Conservation (phyloP, 306 rosid species). For the Betula pendula region DNA sequence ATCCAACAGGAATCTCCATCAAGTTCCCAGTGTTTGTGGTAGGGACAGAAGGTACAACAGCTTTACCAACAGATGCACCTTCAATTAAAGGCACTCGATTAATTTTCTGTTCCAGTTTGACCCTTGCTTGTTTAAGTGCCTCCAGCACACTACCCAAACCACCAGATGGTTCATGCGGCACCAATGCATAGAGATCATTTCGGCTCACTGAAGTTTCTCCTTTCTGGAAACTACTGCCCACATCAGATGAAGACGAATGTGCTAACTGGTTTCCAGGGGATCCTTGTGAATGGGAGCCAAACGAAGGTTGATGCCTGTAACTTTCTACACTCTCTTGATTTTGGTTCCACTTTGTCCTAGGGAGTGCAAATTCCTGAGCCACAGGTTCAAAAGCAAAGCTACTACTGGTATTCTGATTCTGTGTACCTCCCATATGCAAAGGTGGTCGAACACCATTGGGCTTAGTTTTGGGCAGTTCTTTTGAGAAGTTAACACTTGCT, state of each 20-base stretch:
- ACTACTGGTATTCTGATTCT: slow-evolving; percentile 31
- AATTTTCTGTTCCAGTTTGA: slow-evolving; percentile 61
- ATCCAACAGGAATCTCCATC: slow-evolving; percentile 55
- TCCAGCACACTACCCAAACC: slow-evolving; percentile 61
- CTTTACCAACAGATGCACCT: slow-evolving; percentile 28
- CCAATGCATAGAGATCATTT: slow-evolving; percentile 62
- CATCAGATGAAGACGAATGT: slow-evolving; percentile 33
- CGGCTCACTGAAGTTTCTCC: slow-evolving; percentile 39
- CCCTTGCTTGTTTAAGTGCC: slow-evolving; percentile 78
- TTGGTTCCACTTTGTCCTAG: slow-evolving; percentile 39
- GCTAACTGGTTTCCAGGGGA: slow-evolving; percentile 29
- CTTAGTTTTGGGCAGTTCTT: slow-evolving; percentile 39
- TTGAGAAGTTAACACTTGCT: slow-evolving; percentile 25
- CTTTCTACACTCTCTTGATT: slow-evolving; percentile 40
- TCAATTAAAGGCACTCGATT: slow-evolving; percentile 45
- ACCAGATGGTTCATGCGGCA: slow-evolving; percentile 54
- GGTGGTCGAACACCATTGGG: slow-evolving; percentile 39
- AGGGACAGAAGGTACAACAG: slow-evolving; percentile 38
- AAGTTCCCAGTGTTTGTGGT: slow-evolving; percentile 41
- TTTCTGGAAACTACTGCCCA: slow-evolving; percentile 26
- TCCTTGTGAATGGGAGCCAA: slow-evolving; percentile 28
- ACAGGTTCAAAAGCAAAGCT: slow-evolving; percentile 35
- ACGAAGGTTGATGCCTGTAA: slow-evolving; percentile 35
- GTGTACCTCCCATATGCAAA: slow-evolving; percentile 31
- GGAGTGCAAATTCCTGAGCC: slow-evolving; percentile 52